These are phyloP conservation scores for Boletus bicolor DNA, from an alignment of 768 basidiomycete genomes.

Conservation along the genomic window DNA sequence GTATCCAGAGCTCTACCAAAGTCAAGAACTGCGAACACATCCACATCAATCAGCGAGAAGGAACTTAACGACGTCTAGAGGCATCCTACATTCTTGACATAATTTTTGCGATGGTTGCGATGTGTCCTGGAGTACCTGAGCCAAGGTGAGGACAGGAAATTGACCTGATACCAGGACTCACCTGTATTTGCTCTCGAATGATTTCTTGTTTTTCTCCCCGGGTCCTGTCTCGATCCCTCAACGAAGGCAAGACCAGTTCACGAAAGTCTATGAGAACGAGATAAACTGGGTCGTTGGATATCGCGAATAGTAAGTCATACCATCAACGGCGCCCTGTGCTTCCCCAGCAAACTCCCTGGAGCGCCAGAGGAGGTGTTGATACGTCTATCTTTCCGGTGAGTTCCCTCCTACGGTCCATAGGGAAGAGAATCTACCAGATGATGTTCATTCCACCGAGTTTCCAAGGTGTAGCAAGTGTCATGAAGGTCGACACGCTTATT, in stretches of 20 bases:
- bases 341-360: constrained; percentile 22
- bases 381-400: constrained; percentile 7
- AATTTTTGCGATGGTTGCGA: constrained; percentile 18
- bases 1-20: constrained; percentile 15
- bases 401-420: neutral
- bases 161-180: neutral
- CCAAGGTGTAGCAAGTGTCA: constrained; percentile 7
- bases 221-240: constrained; percentile 5
- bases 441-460: constrained; percentile 16
- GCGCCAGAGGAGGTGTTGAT: constrained; percentile 16
- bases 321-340: constrained; percentile 17
- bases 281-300: neutral
- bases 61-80: neutral
- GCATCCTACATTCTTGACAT: constrained; percentile 17
- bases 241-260: constrained; percentile 14
- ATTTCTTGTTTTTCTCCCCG: constrained; percentile 13
- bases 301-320: neutral
- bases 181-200: constrained; percentile 16
- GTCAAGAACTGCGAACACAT: constrained; percentile 6
- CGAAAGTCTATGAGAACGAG: constrained; percentile 10
- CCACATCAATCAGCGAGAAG: neutral
- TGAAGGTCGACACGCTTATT: constrained; percentile 9
- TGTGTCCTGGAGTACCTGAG: constrained; percentile 13
- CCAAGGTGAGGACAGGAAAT: neutral
- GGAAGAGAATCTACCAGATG: constrained; percentile 1